phyloP scores from a whole-genome alignment of 352 stramenopile genomes.

The Albugo laibachii region DNA sequence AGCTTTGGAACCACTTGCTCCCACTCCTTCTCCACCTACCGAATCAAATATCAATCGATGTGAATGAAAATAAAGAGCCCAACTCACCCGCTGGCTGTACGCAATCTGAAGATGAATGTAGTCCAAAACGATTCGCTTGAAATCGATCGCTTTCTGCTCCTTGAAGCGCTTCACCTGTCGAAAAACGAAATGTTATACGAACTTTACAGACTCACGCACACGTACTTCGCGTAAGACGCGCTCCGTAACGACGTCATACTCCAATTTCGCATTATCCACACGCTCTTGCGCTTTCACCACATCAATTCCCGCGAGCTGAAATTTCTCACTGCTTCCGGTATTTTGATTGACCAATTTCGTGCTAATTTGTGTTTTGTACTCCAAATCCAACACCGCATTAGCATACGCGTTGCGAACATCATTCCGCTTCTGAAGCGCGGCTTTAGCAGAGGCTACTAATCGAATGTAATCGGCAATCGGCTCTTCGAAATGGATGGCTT shows the following conservation, averaged over 20 bases:
- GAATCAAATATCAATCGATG: not conserved
- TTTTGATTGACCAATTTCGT: slow-evolving; percentile 45
- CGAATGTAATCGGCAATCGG: slow-evolving; percentile 93
- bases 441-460: slow-evolving; percentile 88
- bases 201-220: not conserved
- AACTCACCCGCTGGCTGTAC: slow-evolving; percentile 83
- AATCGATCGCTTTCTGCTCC: slow-evolving; percentile 86
- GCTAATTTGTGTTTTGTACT: slow-evolving; percentile 47
- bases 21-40: slow-evolving; percentile 56
- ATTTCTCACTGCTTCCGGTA: slow-evolving; percentile 62
- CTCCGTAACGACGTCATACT: slow-evolving; percentile 88
- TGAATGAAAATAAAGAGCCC: not conserved
- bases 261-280: slow-evolving; percentile 78
- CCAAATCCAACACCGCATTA: slow-evolving; percentile 69
- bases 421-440: slow-evolving; percentile 83
- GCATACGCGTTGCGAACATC: slow-evolving; percentile 82
- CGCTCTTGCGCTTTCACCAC: slow-evolving; percentile 63
- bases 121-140: slow-evolving; percentile 90
- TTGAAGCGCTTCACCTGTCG: slow-evolving; percentile 89
- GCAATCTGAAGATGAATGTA: slow-evolving; percentile 95
- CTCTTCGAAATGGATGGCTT: slow-evolving; percentile 87
- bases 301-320: slow-evolving; percentile 71
- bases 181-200: not conserved
- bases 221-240: slow-evolving; percentile 81
- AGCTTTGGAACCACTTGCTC: slow-evolving; percentile 54